Evolutionary conservation across 352 stramenopile genomes (phyloP), one percentile per base, ranked within the genome.

Genomic region (Phytophthora meadii): DNA sequence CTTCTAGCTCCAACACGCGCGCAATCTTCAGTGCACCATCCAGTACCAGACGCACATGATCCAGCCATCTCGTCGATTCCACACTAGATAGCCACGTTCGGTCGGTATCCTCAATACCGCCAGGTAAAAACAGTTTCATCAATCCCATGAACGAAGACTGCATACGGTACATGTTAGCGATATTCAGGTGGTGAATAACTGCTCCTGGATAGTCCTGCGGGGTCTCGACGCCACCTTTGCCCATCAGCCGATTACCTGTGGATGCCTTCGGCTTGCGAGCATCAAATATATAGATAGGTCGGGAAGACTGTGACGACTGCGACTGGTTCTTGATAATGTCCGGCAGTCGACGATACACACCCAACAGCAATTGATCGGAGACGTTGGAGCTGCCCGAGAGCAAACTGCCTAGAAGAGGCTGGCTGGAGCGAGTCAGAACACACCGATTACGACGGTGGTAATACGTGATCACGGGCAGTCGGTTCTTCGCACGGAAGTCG

Each of bases 151-250:
- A 88, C 17, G 87, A 88, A 47, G 84, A 91, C 63, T 94, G 86
- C 83, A 98, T 95, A 2, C 85, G 90, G 62, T 98, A 97, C 81
- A 98, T 98, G 74, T 98, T 98, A 14, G 87, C 80, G 52, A 98
- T 97, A 51, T 97, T 86, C 41, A 97, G 71, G 53, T 96, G 94
- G 24, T 89, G 74, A 14, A 98, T 63, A 27, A 89, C 79, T 1
- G 88, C 87, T 5, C 87, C 88, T 9, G 75, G 73, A 39, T 95
- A 95, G 57, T 96, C 84, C 58, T 93, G 86, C 7, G 85, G 72
- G 0, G 86, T 90, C 58, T 97, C 93, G 3, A 98, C 93, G 22
- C 84, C 91, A 40, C 93, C 93, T 70, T 97, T 97, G 6, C 93
- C 93, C 76, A 96, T 94, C 10, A 97, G 74, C 6, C 88, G 76